Evolutionary conservation across 73 alveolate genomes (phyloP).

Genomic region (Paramecium bursaria): DNA sequence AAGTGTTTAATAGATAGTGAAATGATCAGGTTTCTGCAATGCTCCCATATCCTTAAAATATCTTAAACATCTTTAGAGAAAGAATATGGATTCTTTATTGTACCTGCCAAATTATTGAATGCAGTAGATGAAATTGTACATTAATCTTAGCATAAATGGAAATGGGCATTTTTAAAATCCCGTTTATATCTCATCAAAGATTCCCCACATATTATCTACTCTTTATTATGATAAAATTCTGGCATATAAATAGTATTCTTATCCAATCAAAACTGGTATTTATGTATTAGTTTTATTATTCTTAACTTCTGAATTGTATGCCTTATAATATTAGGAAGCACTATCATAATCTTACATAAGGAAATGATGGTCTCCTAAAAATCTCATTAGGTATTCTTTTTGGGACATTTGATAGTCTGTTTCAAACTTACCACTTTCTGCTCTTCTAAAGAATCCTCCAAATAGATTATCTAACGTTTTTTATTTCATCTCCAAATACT

Average conservation of each 20-base stretch:
- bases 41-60: constrained; percentile 36
- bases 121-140: not conserved
- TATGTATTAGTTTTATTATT: constrained; percentile 47
- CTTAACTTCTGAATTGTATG: constrained; percentile 4
- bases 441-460: not conserved
- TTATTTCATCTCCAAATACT: constrained; percentile 34
- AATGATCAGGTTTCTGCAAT: constrained; percentile 1
- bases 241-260: constrained; percentile 44
- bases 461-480: constrained; percentile 36
- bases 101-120: constrained; percentile 10
- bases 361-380: constrained; percentile 43
- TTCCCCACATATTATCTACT: constrained; percentile 23
- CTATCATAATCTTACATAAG: constrained; percentile 53
- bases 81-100: constrained; percentile 28
- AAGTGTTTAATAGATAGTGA: constrained; percentile 7
- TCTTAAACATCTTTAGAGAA: constrained; percentile 20
- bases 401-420: constrained; percentile 21
- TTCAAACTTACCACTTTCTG: not conserved
- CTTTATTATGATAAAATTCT: constrained; percentile 24
- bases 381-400: constrained; percentile 27
- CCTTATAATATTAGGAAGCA: constrained; percentile 50
- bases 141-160: constrained; percentile 48
- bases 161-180: constrained; percentile 6
- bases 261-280: constrained; percentile 7
- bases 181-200: constrained; percentile 22